Evolutionary conservation across 2,329 filamentous ascomycete genomes (phyloP).

Genomic region (Aspergillus melleus): DNA sequence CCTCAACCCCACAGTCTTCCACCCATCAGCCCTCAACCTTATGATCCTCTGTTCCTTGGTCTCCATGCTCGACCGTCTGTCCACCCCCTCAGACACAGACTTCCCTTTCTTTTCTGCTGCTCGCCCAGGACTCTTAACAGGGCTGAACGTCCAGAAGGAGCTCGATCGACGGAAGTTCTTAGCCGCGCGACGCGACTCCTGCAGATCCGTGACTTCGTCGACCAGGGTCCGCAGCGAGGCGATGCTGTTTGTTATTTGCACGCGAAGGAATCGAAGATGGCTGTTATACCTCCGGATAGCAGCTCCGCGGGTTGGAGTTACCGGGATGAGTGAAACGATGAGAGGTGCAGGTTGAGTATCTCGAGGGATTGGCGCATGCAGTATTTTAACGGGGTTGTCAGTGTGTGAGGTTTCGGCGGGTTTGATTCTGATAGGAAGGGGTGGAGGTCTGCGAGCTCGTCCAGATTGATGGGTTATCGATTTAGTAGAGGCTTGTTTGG

Average conservation of each 20-base stretch:
- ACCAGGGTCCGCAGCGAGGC: conserved; percentile 27
- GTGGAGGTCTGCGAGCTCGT: conserved; percentile 16
- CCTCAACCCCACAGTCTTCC: conserved; percentile 39
- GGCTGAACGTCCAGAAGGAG: conserved; percentile 44
- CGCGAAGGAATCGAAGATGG: conserved; percentile 24
- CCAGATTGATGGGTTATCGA: not conserved
- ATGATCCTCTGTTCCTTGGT: conserved; percentile 35
- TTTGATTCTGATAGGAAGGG: conserved; percentile 24
- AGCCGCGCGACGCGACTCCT: conserved; percentile 25
- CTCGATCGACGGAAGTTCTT: conserved; percentile 29
- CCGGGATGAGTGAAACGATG: not conserved
- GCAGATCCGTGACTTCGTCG: conserved; percentile 23
- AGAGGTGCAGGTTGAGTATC: not conserved
- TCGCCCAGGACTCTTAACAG: conserved; percentile 15
- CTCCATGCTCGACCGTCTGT: conserved; percentile 26
- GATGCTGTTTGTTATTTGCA: conserved; percentile 30
- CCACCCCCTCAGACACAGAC: conserved; percentile 3
- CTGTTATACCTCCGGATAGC: conserved; percentile 25
- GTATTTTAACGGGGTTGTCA: not conserved
- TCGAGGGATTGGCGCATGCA: not conserved
- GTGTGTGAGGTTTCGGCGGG: conserved; percentile 7
- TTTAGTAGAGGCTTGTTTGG: not conserved
- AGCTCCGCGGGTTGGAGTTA: not conserved
- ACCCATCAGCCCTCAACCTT: conserved; percentile 36
- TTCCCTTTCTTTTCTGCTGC: conserved; percentile 7